Evolutionary conservation across 192 early-diverging fungal species (phyloP), one percentile per base, ranked within the genome.

Genomic region (Coemansia sp.): DNA sequence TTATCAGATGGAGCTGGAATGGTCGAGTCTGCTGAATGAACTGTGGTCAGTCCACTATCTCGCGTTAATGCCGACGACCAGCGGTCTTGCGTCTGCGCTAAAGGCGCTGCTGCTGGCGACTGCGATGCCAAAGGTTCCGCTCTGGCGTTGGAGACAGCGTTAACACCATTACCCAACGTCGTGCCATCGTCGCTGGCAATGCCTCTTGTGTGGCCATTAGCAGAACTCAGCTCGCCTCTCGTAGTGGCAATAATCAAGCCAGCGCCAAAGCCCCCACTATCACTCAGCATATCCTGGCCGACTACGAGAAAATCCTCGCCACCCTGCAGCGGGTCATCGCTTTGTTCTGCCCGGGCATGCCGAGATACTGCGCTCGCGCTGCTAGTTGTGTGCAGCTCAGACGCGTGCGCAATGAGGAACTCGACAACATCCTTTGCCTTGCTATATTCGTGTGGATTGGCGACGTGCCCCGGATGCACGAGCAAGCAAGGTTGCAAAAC

Each of bases 401-500:
- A 57, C 24, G 78, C 82, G 41, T 87, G 67, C 42, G 70, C 75
- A 41, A 94, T 94, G 5, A 94, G 75, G 63, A 94, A 94, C 68
- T 91, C 91, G 5, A 94, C 72, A 24, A 94, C 91, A 24, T 87
- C 79, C 64, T 91, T 90, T 11, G 91, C 90, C n/a, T 88, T 87
- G 51, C 88, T 89, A 75, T 94, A 94, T 64, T 94, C 88, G 22
- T 90, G 88, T 46, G 91, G 91, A 3, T 87, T 82, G 67, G 89
- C 85, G 51, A 89, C 85, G 59, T 94, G 91, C 38, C 85, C 82
- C 12, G 91, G 91, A 49, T 94, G 93, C 6, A 89, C 89, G 13
- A 94, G 74, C 44, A 94, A 73, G n/a, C 91, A 90, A 2, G 91
- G 91, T 65, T 90, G 88, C 71, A 94, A 86, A 18, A 94, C 89